Conservation (phyloP, 805 yeast species). For the Lachancea dasiensis region DNA sequence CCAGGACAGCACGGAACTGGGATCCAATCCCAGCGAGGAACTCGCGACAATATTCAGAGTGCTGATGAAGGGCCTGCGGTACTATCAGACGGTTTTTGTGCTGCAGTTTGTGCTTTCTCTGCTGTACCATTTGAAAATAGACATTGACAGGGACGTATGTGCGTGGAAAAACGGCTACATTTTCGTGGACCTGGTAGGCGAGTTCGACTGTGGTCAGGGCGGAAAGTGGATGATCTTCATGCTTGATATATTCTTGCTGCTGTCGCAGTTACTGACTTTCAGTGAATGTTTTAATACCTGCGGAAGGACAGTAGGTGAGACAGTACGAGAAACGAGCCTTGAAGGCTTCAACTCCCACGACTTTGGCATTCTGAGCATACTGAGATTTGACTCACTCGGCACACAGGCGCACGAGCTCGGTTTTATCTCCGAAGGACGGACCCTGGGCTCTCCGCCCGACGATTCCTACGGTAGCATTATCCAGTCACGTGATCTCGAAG, state of each 20-base stretch:
- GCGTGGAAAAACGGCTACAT: slow-evolving; percentile 13
- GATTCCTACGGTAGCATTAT: slow-evolving; percentile 3
- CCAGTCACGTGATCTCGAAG: slow-evolving; percentile 1
- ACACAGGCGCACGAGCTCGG: slow-evolving; percentile 1
- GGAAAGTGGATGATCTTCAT: slow-evolving; percentile 13
- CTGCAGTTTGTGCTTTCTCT: slow-evolving; percentile 13
- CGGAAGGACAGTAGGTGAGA: background rate
- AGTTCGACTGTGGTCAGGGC: slow-evolving; percentile 16
- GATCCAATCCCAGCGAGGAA: slow-evolving; percentile 7
- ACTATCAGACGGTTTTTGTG: slow-evolving; percentile 14
- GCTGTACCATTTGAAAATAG: slow-evolving; percentile 14
- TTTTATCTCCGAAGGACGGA: background rate
- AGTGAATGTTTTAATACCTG: slow-evolving; percentile 3
- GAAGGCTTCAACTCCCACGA: slow-evolving; percentile 8
- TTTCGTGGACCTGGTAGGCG: slow-evolving; percentile 17
- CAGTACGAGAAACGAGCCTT: slow-evolving; percentile 4
- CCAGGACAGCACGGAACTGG: background rate
- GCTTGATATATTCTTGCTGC: slow-evolving; percentile 15
- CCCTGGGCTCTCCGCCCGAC: background rate
- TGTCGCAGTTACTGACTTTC: slow-evolving; percentile 10
- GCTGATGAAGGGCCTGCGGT: slow-evolving; percentile 14
- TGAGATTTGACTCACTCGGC: slow-evolving; percentile 14
- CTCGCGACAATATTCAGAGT: slow-evolving; percentile 12
- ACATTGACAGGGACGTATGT: slow-evolving; percentile 15
- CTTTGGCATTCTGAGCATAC: slow-evolving; percentile 17